Evolutionary conservation across 2,329 filamentous ascomycete species (phyloP).

Genomic region (Geoglossum cookeanum): DNA sequence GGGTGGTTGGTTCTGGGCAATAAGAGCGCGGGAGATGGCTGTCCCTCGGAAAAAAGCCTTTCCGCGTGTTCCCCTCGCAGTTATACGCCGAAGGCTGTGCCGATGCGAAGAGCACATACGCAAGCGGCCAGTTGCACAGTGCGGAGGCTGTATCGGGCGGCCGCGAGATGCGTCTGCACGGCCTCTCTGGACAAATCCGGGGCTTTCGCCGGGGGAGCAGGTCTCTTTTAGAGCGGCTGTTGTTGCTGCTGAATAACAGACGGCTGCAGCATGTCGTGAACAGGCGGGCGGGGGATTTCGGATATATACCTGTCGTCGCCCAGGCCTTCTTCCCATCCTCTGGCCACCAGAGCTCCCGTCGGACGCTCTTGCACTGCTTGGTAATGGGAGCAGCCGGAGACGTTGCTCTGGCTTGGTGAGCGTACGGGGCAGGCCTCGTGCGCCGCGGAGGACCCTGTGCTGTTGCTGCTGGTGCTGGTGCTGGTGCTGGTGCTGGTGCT

Average conservation of each 20-base stretch:
- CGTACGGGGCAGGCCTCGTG: too few relatives aligned
- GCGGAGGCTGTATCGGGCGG: too few relatives aligned
- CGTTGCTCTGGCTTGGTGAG: background rate
- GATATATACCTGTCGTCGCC: background rate
- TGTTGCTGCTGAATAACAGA: background rate
- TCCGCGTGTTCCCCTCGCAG: background rate
- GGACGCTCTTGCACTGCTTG: background rate
- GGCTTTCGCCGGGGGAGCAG: background rate
- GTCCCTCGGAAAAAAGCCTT: background rate
- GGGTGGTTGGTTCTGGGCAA: background rate
- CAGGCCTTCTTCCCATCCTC: background rate
- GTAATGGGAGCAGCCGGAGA: background rate
- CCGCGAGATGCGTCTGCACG: too few relatives aligned
- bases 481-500: too few relatives aligned
- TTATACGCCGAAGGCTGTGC: too few relatives aligned
- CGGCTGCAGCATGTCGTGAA: too few relatives aligned
- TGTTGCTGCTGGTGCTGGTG: too few relatives aligned
- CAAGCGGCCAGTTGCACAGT: too few relatives aligned
- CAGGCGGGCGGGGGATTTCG: background rate
- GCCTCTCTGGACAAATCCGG: background rate
- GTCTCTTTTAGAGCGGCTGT: background rate
- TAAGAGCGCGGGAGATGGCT: background rate
- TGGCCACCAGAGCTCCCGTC: too few relatives aligned
- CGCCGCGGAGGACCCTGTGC: too few relatives aligned
- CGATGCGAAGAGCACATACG: too few relatives aligned